Percentiles rank a stretch among this genome's conserved stretches.
Conservation (phyloP, 2,329 filamentous ascomycete species). For the Aureobasidium pullulans region DNA sequence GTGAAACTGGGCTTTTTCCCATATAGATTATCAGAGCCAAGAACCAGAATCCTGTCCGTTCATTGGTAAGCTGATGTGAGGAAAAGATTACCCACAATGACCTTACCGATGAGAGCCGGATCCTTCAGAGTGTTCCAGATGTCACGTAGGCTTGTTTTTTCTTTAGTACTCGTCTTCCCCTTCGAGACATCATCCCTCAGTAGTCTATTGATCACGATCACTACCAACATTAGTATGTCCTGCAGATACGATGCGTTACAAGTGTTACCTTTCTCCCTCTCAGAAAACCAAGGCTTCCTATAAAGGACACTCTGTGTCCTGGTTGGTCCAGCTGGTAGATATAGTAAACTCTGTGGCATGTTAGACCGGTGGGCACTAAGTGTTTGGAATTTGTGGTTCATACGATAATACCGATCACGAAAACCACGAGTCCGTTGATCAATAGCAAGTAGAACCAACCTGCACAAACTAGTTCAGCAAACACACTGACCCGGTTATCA, state of each 20-base stretch:
- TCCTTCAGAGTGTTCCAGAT: slow-evolving; percentile 6
- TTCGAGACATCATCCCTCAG: slow-evolving; percentile 15
- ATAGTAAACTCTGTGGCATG: slow-evolving; percentile 20
- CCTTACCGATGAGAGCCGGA: slow-evolving; percentile 22
- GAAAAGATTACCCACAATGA: slow-evolving; percentile 38
- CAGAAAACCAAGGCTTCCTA: slow-evolving; percentile 23
- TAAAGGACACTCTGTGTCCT: slow-evolving; percentile 22
- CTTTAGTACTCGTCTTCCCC: neutral
- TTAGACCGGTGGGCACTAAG: neutral
- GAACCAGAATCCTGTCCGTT: neutral
- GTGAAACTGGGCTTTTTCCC: slow-evolving; percentile 42
- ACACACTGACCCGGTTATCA: neutral
- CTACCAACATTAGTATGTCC: neutral
- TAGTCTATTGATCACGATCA: slow-evolving; percentile 24
- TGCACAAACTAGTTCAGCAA: neutral
- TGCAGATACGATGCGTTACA: neutral
- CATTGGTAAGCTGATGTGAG: slow-evolving; percentile 30
- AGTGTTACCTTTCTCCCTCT: slow-evolving; percentile 20
- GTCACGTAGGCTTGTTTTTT: neutral
- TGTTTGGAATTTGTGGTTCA: neutral
- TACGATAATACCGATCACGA: slow-evolving; percentile 15
- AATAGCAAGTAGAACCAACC: slow-evolving; percentile 18
- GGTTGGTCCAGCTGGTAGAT: slow-evolving; percentile 24
- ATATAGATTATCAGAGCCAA: slow-evolving; percentile 31
- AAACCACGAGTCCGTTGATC: slow-evolving; percentile 14